Percentiles rank a stretch among this genome's conserved stretches.
Evolutionary conservation across 2,329 filamentous ascomycete species (phyloP).

Genomic region (Didymella sp.): DNA sequence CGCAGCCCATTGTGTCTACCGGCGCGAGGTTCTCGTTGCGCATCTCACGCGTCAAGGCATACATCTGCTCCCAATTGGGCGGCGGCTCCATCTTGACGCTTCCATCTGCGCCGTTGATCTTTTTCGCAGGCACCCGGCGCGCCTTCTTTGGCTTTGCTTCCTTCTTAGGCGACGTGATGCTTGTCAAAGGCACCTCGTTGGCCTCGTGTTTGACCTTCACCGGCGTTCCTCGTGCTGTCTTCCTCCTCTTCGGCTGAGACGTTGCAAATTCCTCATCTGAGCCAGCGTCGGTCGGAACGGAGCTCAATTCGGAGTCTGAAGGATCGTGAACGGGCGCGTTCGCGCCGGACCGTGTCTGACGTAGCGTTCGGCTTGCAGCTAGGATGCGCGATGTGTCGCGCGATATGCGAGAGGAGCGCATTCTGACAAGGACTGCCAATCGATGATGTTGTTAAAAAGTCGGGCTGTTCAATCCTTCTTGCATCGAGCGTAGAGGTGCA

Average conservation of each 20-base stretch:
- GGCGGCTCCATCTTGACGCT: slow-evolving; percentile 66
- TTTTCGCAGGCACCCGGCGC: slow-evolving; percentile 49
- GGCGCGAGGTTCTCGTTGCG: slow-evolving; percentile 74
- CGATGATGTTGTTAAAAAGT: not conserved
- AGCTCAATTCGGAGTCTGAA: slow-evolving; percentile 45
- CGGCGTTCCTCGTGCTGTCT: slow-evolving; percentile 44
- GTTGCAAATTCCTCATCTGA: slow-evolving; percentile 32
- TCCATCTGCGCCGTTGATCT: slow-evolving; percentile 37
- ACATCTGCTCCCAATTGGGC: slow-evolving; percentile 83
- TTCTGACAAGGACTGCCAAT: slow-evolving; percentile 14
- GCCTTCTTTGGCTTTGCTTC: slow-evolving; percentile 41
- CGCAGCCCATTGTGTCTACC: slow-evolving; percentile 98
- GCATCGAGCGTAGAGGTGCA: not conserved
- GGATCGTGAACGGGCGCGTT: slow-evolving; percentile 32
- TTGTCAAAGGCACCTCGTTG: slow-evolving; percentile 28
- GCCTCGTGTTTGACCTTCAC: slow-evolving; percentile 40
- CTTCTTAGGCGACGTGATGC: slow-evolving; percentile 36
- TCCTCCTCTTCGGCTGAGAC: slow-evolving; percentile 56
- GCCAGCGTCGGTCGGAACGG: slow-evolving; percentile 34
- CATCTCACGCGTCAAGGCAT: slow-evolving; percentile 80
- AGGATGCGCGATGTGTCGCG: slow-evolving; percentile 46
- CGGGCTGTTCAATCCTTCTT: not conserved
- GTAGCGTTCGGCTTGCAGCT: slow-evolving; percentile 41
- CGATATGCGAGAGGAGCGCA: slow-evolving; percentile 50
- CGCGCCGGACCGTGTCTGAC: slow-evolving; percentile 40